These are phyloP conservation scores for Ballota nigra DNA, from an alignment of 257 asterid species.

Conservation along the genomic window DNA sequence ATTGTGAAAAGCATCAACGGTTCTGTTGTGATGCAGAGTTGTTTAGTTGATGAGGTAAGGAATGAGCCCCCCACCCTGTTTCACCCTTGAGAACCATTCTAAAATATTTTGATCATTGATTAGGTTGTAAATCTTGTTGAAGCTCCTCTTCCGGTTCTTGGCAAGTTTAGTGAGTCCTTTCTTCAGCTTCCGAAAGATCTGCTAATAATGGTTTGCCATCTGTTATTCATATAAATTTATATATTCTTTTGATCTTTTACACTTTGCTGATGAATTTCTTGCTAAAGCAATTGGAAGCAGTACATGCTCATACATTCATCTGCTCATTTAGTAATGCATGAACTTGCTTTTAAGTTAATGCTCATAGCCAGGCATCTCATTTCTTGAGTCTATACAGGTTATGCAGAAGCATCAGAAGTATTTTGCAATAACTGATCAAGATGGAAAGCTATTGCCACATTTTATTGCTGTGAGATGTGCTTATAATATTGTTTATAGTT, in stretches of 20 bases:
- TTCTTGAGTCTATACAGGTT: slow-evolving; percentile 55
- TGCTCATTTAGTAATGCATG: not conserved
- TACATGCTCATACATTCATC: not conserved
- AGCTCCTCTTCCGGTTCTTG: slow-evolving; percentile 86
- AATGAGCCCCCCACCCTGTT: not conserved
- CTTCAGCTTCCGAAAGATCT: slow-evolving; percentile 91
- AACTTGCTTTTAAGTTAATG: not conserved
- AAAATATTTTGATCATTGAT: slow-evolving; percentile 26
- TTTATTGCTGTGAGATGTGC: slow-evolving; percentile 73
- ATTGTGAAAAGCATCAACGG: slow-evolving; percentile 70
- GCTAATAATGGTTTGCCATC: slow-evolving; percentile 66
- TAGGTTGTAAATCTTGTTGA: slow-evolving; percentile 97
- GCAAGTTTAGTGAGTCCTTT: slow-evolving; percentile 72
- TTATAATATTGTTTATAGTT: slow-evolving; percentile 13
- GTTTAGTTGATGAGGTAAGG: slow-evolving; percentile 79
- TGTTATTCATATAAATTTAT: slow-evolving; percentile 16
- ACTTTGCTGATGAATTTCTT: not conserved
- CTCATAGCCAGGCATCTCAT: slow-evolving; percentile 11
- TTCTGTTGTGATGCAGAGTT: slow-evolving; percentile 51
- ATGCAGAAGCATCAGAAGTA: slow-evolving; percentile 98
- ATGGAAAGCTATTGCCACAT: slow-evolving; percentile 73
- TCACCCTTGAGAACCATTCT: slow-evolving; percentile 15
- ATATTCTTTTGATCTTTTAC: slow-evolving; percentile 10
- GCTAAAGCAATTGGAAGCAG: not conserved
- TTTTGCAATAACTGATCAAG: slow-evolving; percentile 75